Evolutionary conservation across 2,329 filamentous ascomycete genomes (phyloP), one percentile per base, ranked within the genome.

Genomic region (Incumbomyces delicatus): DNA sequence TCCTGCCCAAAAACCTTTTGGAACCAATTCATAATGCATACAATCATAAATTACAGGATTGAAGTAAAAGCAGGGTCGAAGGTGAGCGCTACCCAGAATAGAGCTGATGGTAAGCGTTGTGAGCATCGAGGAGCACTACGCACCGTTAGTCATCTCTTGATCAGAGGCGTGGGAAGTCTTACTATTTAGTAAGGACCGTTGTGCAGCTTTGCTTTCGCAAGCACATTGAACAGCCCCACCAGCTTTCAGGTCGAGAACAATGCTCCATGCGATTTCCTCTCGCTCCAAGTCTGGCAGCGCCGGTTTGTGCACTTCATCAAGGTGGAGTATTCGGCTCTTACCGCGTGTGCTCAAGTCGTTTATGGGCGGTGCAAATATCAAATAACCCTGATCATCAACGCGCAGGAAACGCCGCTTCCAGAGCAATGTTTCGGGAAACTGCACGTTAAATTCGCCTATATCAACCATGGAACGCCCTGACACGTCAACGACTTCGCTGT

Each of bases 391-490:
- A 7, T 81, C 79, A 63, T 96, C 89, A 47, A 98, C 78, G 53
- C 83, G 83, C 66, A 95, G 81, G 59, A 83, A 88, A 50, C 92
- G 81, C 46, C 90, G 84, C 70, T 96, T 98, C 92, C 92, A 98
- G 11, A 98, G 75, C 39, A 98, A 74, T 46, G 87, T 94, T 61
- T 96, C 90, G 0, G 92, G 92, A 62, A 98, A 95, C 63, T 98
- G 92, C 10, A 96, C 86, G 58, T 98, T 96, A 53, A 98, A 83
- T 59, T 95, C 87, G 41, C 89, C 87, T 64, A 94, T 76, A 51
- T 83, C 81, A 2, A 86, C 73, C 20, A 82, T 73, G 44, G 80
- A 69, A 31, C 67, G 68, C 41, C 53, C 56, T n/a, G 47, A 48
- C 12, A 13, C 12, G 2, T 44, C 41, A 7, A 48, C 40, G 27